These are phyloP conservation scores for Lachancea sp. DNA, from an alignment of 805 yeast genomes.

Conservation along the genomic window DNA sequence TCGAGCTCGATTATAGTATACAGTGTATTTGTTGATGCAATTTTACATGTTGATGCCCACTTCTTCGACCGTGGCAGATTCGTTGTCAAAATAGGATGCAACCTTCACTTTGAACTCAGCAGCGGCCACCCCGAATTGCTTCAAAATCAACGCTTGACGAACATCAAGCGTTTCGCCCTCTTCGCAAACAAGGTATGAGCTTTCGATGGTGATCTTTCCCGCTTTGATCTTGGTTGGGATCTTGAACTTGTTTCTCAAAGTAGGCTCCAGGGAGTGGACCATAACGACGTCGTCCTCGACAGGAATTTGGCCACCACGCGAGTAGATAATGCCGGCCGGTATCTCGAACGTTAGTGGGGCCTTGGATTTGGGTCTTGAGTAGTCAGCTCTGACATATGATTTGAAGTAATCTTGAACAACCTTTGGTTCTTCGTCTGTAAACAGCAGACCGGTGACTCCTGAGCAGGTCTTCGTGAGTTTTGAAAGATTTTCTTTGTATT, in stretches of 20 bases:
- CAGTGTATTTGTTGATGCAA: conserved; percentile 6
- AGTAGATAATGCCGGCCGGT: conserved; percentile 87
- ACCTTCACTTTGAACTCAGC: conserved; percentile 80
- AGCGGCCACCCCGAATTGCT: conserved; percentile 93
- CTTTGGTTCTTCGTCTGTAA: conserved; percentile 82
- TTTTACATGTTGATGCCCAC: conserved; percentile 31
- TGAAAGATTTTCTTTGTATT: conserved; percentile 78
- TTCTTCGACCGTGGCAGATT: conserved; percentile 33
- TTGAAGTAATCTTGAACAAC: conserved; percentile 87
- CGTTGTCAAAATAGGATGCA: conserved; percentile 72
- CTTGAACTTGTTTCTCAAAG: conserved; percentile 80
- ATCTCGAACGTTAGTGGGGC: conserved; percentile 79
- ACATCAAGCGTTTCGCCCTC: conserved; percentile 80
- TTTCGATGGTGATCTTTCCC: conserved; percentile 76
- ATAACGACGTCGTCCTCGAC: conserved; percentile 91
- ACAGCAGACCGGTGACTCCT: conserved; percentile 83
- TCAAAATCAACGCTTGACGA: conserved; percentile 83
- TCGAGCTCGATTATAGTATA: conserved; percentile 2
- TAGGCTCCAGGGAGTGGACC: conserved; percentile 93
- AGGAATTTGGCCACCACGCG: conserved; percentile 91
- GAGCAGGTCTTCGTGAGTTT: conserved; percentile 54
- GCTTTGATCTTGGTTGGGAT: conserved; percentile 85
- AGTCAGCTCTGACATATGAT: conserved; percentile 73
- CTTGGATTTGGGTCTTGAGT: conserved; percentile 79
- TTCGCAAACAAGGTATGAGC: conserved; percentile 73